Percentiles rank a stretch among this genome's conserved stretches.
Evolutionary conservation across 495 filamentous ascomycete genomes (phyloP).

Genomic region (Penicillium parvum): DNA sequence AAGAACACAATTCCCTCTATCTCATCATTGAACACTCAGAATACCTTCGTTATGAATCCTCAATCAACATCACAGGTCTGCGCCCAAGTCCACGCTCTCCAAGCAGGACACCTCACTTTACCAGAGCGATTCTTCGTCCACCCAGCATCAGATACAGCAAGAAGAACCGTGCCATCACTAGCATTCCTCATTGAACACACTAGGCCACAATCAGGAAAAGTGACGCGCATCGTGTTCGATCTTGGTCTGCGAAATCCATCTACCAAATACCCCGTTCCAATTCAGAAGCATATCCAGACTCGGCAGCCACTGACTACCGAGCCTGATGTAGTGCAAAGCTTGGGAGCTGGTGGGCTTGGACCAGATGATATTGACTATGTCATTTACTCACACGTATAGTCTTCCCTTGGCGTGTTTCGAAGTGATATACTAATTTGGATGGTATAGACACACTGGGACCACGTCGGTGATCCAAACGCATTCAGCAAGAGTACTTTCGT

Average conservation of each 20-base stretch:
- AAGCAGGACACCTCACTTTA: slow-evolving; percentile 24
- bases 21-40: no score
- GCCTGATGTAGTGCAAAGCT: slow-evolving; percentile 10
- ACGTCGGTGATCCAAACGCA: slow-evolving; percentile 33
- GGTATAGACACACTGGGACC: slow-evolving; percentile 46
- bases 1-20: no score
- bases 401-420: no score
- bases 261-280: slow-evolving; percentile 27
- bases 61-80: no score
- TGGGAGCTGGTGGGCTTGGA: slow-evolving; percentile 26
- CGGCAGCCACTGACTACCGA: background rate
- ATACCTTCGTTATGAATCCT: no score
- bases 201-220: background rate
- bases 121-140: slow-evolving; percentile 37
- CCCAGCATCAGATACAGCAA: slow-evolving; percentile 18
- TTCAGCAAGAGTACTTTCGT: slow-evolving; percentile 22
- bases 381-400: slow-evolving; percentile 33
- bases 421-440: no score
- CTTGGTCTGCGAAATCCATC: slow-evolving; percentile 30
- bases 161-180: slow-evolving; percentile 25
- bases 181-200: slow-evolving; percentile 17
- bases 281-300: slow-evolving; percentile 30
- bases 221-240: slow-evolving; percentile 36
- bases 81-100: no score
- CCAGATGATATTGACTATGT: slow-evolving; percentile 36